Evolutionary conservation across 2,329 filamentous ascomycete species (phyloP).

Genomic region (Fusarium staphyleae): DNA sequence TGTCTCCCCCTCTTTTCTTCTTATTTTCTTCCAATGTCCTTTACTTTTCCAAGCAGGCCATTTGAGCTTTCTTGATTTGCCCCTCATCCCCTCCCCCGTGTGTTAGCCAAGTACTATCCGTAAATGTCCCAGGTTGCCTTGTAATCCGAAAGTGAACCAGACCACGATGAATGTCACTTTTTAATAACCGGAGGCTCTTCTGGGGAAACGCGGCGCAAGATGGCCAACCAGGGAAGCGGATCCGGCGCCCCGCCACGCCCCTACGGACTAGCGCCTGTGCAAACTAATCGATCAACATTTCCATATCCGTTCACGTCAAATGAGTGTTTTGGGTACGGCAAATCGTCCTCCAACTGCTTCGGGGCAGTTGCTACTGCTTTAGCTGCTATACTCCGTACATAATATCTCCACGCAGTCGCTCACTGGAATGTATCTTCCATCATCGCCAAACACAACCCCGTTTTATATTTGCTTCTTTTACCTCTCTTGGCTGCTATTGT

Average conservation of each 20-base stretch:
- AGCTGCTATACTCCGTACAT: background rate
- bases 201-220: constrained; percentile 21
- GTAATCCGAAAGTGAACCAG: constrained; percentile 3
- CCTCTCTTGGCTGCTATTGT: background rate
- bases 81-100: background rate
- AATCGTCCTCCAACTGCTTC: background rate
- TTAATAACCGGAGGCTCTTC: constrained; percentile 15
- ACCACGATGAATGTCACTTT: constrained; percentile 12
- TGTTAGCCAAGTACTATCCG: constrained; percentile 1
- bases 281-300: constrained; percentile 41
- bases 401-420: background rate
- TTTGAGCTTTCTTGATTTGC: too few relatives aligned
- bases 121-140: constrained; percentile 16
- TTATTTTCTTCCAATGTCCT: background rate
- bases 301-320: constrained; percentile 25
- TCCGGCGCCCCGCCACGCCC: constrained; percentile 16
- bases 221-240: constrained; percentile 20
- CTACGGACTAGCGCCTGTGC: constrained; percentile 30
- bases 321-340: constrained; percentile 8
- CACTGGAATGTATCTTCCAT: constrained; percentile 6
- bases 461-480: background rate
- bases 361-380: too few relatives aligned
- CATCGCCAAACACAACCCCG: background rate
- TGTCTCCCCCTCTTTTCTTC: constrained; percentile 1
- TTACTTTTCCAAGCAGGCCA: background rate